Evolutionary conservation across 169 alveolate genomes (phyloP), one percentile per base, ranked within the genome.

Genomic region (Amoebophrya sp.): DNA sequence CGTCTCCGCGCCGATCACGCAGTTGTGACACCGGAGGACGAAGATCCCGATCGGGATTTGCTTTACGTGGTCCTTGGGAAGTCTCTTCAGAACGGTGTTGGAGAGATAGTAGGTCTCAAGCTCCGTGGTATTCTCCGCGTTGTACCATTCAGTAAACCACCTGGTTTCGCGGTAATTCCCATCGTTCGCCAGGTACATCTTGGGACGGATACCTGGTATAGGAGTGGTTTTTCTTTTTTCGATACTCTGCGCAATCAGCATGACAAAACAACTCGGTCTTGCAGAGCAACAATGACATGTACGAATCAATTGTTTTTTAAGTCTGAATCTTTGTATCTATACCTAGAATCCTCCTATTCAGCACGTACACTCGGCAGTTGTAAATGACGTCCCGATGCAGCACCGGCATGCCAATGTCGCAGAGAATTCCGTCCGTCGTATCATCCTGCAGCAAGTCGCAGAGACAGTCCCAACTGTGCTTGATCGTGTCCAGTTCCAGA

Each of bases 121-220:
- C 96, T 33, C 91, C 66, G 54, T 92, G 40, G 90, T n/a, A n/a
- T n/a, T n/a, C n/a, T n/a, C n/a, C n/a, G n/a, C n/a, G n/a, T n/a
- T n/a, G 91, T 91, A 66, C 98, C 98, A 97, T 33, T 97, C 95
- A 0, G 97, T 95, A 91, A 97, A 97, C 94, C 95, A 97, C 33
- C 99, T 94, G 39, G 94, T 90, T 93, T 97, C 99, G 89, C 99
- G 93, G 93, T 96, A 96, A 93, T 95, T 95, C n/a, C 96, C 96
- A 39, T 96, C 98, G 88, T 96, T 96, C 2, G 97, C 97, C 40
- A 97, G 93, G 53, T 90, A 92, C 35, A 96, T 94, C 93, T 96
- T 97, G 40, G 99, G 99, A 40, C 98, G 95, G 39, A 97, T 93
- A n/a, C 93, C 93, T 35, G 54, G 39, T 39, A 89, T 92, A n/a